Evolutionary conservation across 2,329 filamentous ascomycete genomes (phyloP).

Genomic region (Colletotrichum magnum): DNA sequence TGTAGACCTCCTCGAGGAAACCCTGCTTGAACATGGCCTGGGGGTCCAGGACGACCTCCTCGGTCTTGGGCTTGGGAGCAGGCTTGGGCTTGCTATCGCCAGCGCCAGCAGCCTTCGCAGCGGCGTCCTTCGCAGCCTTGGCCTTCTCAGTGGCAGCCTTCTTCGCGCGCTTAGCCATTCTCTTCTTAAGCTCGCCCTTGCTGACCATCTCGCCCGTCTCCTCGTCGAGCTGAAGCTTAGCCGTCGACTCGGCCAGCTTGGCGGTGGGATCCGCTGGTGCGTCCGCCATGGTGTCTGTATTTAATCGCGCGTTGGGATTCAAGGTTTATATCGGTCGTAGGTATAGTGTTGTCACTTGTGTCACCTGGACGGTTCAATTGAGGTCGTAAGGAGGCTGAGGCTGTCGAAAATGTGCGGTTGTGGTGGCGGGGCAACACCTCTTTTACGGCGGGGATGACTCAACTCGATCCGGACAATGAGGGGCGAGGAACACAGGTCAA

Average conservation of each 20-base stretch:
- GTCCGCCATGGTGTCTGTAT: constrained; percentile 59
- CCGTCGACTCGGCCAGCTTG: constrained; percentile 65
- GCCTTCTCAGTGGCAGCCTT: constrained; percentile 68
- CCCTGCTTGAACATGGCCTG: constrained; percentile 85
- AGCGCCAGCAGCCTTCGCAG: constrained; percentile 49
- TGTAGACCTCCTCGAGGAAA: constrained; percentile 81
- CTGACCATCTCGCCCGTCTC: constrained; percentile 77
- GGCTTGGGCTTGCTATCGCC: constrained; percentile 45
- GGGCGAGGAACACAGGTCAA: constrained; percentile 29
- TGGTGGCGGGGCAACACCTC: constrained; percentile 39
- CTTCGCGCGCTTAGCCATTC: constrained; percentile 70
- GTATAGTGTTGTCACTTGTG: not conserved
- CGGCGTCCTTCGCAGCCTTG: constrained; percentile 56
- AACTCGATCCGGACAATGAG: constrained; percentile 25
- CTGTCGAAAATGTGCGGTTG: constrained; percentile 26
- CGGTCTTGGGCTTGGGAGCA: constrained; percentile 60
- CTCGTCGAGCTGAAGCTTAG: constrained; percentile 74
- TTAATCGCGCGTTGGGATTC: not conserved
- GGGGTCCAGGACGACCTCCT: constrained; percentile 62
- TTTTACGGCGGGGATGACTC: constrained; percentile 39
- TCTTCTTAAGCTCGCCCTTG: constrained; percentile 75
- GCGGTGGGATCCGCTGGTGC: constrained; percentile 62
- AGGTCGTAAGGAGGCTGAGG: constrained; percentile 7
- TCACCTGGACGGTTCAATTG: constrained; percentile 18
- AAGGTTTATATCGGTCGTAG: accelerated